Evolutionary conservation across 2,329 filamentous ascomycete genomes (phyloP).

Genomic region (Lachnellula occidentalis): DNA sequence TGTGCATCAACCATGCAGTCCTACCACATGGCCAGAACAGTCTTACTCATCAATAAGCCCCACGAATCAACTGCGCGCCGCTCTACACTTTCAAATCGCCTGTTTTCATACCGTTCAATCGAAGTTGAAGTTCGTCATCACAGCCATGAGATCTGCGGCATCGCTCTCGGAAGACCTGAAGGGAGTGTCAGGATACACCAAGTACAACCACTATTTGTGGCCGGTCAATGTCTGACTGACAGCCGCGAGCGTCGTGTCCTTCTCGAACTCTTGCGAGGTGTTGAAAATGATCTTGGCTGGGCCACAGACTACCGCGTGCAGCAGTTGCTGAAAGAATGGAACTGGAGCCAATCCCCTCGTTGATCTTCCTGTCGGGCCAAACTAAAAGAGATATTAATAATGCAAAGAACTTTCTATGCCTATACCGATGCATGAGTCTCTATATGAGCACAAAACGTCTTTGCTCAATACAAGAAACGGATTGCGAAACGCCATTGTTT

Average conservation of each 20-base stretch:
- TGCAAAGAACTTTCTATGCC: background rate
- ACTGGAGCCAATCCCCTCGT: slow-evolving; percentile 18
- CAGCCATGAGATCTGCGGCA: slow-evolving; percentile 56
- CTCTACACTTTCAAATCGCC: slow-evolving; percentile 46
- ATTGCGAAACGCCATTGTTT: too few relatives aligned
- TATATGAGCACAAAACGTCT: too few relatives aligned
- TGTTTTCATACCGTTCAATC: slow-evolving; percentile 52
- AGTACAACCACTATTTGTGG: slow-evolving; percentile 55
- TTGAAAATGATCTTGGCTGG: slow-evolving; percentile 60
- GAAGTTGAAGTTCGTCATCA: slow-evolving; percentile 50
- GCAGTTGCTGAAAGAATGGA: slow-evolving; percentile 44
- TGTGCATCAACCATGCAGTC: slow-evolving; percentile 61
- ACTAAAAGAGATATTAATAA: background rate
- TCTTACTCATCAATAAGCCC: slow-evolving; percentile 55
- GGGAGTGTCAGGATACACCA: slow-evolving; percentile 52
- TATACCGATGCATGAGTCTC: background rate
- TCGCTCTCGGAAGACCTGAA: slow-evolving; percentile 50
- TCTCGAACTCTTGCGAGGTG: slow-evolving; percentile 48
- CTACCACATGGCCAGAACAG: slow-evolving; percentile 59
- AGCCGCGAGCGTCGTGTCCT: slow-evolving; percentile 48
- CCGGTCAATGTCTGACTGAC: slow-evolving; percentile 54
- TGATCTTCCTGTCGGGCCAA: background rate
- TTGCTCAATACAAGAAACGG: too few relatives aligned
- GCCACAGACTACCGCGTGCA: slow-evolving; percentile 56
- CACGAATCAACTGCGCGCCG: slow-evolving; percentile 47